phyloP scores from a whole-genome alignment of 768 basidiomycete species.

The Lepiota brunneoincarnata region DNA sequence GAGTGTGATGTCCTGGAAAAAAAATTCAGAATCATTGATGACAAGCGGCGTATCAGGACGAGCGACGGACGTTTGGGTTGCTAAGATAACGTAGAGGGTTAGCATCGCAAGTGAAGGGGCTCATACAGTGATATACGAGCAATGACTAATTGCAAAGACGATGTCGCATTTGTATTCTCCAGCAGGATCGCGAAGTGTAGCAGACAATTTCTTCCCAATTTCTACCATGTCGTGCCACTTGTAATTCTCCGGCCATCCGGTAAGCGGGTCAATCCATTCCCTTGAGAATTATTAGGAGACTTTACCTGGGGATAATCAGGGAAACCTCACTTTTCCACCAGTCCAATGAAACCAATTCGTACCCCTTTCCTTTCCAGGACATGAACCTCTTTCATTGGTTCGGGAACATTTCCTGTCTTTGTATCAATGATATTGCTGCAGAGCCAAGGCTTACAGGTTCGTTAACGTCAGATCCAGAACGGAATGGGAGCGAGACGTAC shows the following conservation, averaged over 20 bases:
- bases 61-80: no score
- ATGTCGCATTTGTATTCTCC: slow-evolving; percentile 7
- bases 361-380: background rate
- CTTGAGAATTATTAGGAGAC: background rate
- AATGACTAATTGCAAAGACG: background rate
- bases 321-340: background rate
- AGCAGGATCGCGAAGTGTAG: slow-evolving; percentile 47
- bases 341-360: slow-evolving; percentile 3
- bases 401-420: background rate
- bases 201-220: slow-evolving; percentile 51
- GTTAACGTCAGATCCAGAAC: background rate
- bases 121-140: background rate
- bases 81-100: no score
- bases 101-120: background rate
- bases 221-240: slow-evolving; percentile 57
- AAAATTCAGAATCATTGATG: no score
- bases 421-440: background rate
- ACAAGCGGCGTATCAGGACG: no score
- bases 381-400: background rate
- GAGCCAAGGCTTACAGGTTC: background rate
- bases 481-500: background rate
- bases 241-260: slow-evolving; percentile 66
- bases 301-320: no score
- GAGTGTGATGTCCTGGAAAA: slow-evolving; percentile 1
- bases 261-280: slow-evolving; percentile 44